Evolutionary conservation across 495 filamentous ascomycete genomes (phyloP).

Genomic region (Penicillium alfredii): DNA sequence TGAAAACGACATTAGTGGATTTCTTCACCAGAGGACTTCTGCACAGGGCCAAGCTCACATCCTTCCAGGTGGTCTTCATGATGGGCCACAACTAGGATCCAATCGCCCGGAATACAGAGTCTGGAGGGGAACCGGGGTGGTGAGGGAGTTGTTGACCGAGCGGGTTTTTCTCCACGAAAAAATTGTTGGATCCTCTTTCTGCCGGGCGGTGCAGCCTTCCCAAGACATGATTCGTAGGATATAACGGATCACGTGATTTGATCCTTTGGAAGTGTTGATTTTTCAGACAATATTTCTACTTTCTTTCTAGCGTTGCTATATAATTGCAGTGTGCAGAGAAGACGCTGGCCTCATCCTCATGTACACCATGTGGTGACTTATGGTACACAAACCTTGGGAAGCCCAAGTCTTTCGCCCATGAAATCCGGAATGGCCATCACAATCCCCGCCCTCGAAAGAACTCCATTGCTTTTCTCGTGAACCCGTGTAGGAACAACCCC

Average conservation of each 20-base stretch:
- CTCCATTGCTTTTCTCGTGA: slow-evolving; percentile 24
- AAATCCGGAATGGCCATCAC: slow-evolving; percentile 17
- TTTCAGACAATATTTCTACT: neutral
- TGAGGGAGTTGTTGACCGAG: slow-evolving; percentile 22
- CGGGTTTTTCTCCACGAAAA: slow-evolving; percentile 24
- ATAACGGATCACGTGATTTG: slow-evolving; percentile 17
- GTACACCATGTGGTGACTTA: slow-evolving; percentile 23
- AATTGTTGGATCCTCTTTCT: slow-evolving; percentile 29
- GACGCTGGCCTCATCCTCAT: slow-evolving; percentile 4
- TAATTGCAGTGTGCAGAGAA: neutral
- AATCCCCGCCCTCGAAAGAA: slow-evolving; percentile 19
- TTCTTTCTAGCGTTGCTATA: too few species aligned
- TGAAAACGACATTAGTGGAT: slow-evolving; percentile 23
- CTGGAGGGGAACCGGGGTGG: slow-evolving; percentile 14
- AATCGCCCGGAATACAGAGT: slow-evolving; percentile 14
- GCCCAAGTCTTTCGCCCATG: slow-evolving; percentile 14
- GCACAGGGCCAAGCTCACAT: slow-evolving; percentile 32
- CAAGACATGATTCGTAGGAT: slow-evolving; percentile 24
- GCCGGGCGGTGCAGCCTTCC: slow-evolving; percentile 33
- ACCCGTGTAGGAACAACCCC: slow-evolving; percentile 18
- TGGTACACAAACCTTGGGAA: slow-evolving; percentile 21
- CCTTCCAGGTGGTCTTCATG: slow-evolving; percentile 72
- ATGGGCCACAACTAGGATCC: slow-evolving; percentile 35
- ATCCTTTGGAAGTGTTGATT: neutral
- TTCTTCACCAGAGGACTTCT: slow-evolving; percentile 3